These are phyloP conservation scores for Solanum arcanum DNA, from an alignment of 257 asterid genomes.

Conservation along the genomic window DNA sequence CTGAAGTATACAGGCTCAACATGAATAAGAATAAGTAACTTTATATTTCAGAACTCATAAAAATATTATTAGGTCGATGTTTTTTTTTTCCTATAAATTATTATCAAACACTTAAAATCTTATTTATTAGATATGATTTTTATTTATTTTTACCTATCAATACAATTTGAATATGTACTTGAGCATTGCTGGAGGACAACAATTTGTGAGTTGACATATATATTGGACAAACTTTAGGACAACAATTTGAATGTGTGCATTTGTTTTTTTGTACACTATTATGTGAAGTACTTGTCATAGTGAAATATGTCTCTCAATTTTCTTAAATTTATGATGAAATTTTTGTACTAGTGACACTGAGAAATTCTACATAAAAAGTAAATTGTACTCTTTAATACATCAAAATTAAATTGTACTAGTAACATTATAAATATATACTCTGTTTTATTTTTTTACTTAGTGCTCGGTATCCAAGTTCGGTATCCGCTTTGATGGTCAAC, in stretches of 20 bases:
- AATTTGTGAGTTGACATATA: not conserved
- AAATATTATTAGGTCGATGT: not conserved
- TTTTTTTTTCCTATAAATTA: not conserved
- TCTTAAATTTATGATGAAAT: not conserved
- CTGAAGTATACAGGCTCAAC: too few species aligned
- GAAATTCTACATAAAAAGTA: not conserved
- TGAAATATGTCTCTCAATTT: not conserved
- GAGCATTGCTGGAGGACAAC: not conserved
- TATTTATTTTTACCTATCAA: not conserved
- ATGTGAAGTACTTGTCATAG: not conserved
- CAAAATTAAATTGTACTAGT: not conserved
- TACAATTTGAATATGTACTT: not conserved
- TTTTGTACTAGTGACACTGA: not conserved
- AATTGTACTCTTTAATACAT: not conserved
- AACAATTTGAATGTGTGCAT: not conserved
- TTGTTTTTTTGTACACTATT: not conserved
- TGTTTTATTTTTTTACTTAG: not conserved
- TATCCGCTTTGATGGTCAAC: not conserved
- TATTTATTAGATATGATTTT: not conserved
- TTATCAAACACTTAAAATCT: not conserved
- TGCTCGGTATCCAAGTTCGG: not conserved
- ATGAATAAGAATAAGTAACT: not conserved
- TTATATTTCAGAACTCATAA: not conserved
- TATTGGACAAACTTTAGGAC: not conserved
- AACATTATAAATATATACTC: not conserved